phyloP scores from a whole-genome alignment of 768 basidiomycete species.

The Lactifluus piperatus region DNA sequence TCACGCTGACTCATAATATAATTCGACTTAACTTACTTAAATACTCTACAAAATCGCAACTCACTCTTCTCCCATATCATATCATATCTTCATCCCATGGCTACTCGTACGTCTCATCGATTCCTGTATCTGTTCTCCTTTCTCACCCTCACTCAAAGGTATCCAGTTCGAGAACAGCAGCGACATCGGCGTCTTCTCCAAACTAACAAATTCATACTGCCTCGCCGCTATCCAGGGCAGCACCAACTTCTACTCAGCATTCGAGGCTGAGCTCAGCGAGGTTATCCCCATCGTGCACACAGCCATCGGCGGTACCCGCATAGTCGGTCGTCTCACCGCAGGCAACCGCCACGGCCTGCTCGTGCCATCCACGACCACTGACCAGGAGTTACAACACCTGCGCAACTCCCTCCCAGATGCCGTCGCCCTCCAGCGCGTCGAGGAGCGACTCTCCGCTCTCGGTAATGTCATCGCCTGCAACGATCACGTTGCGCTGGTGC shows the following conservation, averaged over 20 bases:
- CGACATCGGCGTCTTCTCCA: conserved; percentile 95
- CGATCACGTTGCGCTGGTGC: conserved; percentile 97
- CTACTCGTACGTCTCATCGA: conserved; percentile 43
- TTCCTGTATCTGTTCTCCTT: not conserved
- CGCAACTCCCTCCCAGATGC: conserved; percentile 89
- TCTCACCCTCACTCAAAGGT: conserved; percentile 37
- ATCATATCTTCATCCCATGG: conserved; percentile 36
- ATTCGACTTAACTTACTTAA: no score
- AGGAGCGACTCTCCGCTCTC: conserved; percentile 93
- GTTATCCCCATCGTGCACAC: conserved; percentile 96
- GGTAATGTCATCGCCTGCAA: conserved; percentile 99
- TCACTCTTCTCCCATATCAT: not conserved
- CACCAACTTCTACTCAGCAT: conserved; percentile 96
- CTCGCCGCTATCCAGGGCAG: conserved; percentile 88
- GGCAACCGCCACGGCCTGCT: conserved; percentile 97
- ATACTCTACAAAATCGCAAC: no score
- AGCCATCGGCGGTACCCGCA: conserved; percentile 88
- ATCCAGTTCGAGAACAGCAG: conserved; percentile 90
- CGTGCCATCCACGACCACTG: conserved; percentile 90
- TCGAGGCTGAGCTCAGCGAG: conserved; percentile 89
- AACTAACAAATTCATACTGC: conserved; percentile 97
- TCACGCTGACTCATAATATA: no score
- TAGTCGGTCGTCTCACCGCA: conserved; percentile 90
- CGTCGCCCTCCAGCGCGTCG: conserved; percentile 93
- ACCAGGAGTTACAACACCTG: conserved; percentile 96